phyloP scores from a whole-genome alignment of 176 grass and related monocot species.

The Oryza officinalis region DNA sequence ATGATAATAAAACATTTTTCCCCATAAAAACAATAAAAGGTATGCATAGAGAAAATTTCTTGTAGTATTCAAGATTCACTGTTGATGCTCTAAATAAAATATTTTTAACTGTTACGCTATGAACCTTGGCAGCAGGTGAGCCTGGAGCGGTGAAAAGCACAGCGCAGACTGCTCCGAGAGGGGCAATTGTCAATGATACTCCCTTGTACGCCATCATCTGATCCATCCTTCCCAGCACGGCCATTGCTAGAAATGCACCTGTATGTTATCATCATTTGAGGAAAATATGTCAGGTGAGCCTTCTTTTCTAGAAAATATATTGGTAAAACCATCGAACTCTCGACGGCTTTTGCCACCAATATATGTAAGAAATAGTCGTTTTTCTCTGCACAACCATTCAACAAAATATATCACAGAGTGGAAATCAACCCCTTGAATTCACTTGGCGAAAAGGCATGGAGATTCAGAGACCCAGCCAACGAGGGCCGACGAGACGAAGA shows the following conservation, averaged over 20 bases:
- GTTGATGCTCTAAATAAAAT: neutral
- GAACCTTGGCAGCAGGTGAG: slow-evolving; percentile 74
- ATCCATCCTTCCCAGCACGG: slow-evolving; percentile 70
- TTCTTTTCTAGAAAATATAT: neutral
- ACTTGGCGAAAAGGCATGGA: neutral
- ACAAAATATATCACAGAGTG: neutral
- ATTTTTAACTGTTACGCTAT: neutral
- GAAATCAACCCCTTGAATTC: neutral
- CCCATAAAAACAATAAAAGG: neutral
- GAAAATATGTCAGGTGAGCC: neutral
- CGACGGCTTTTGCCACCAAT: neutral
- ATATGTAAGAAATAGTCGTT: neutral
- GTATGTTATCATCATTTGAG: slow-evolving; percentile 3
- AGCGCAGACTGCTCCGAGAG: slow-evolving; percentile 78
- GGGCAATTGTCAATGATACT: slow-evolving; percentile 73
- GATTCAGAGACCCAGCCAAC: neutral
- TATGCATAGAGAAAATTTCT: neutral
- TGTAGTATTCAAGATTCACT: neutral
- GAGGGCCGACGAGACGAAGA: neutral
- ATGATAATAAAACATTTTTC: neutral
- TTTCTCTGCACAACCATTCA: neutral
- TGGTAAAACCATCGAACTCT: neutral
- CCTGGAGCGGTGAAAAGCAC: slow-evolving; percentile 71
- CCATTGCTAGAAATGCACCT: slow-evolving; percentile 97
- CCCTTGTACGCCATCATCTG: slow-evolving; percentile 77